A percentile compares a stretch with the other conserved stretches of the same genome.
Conservation (phyloP, 108 stramenopile species). For the Pseudonitzschia multiseries region DNA sequence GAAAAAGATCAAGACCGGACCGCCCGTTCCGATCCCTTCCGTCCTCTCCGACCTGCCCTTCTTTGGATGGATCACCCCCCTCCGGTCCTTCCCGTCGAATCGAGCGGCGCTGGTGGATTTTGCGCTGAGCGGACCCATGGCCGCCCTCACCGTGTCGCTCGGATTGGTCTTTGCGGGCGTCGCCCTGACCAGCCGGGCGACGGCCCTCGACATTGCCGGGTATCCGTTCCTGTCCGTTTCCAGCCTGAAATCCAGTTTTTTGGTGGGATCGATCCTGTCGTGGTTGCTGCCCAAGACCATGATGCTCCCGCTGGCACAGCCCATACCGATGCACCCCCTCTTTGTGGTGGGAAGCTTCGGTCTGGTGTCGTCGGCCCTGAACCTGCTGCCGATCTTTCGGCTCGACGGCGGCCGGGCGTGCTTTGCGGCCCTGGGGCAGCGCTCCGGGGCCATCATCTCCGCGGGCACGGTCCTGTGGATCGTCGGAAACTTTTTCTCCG, state of each 20-base stretch:
- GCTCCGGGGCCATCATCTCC: slow-evolving; percentile 43
- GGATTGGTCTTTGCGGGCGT: slow-evolving; percentile 34
- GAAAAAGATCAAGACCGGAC: slow-evolving; percentile 50
- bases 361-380: slow-evolving; percentile 78
- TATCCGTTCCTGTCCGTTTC: slow-evolving; percentile 67
- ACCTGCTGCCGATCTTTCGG: slow-evolving; percentile 85
- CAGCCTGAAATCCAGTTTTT: slow-evolving; percentile 68
- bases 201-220: slow-evolving; percentile 25
- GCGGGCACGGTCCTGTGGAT: slow-evolving; percentile 45
- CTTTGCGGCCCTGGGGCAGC: slow-evolving; percentile 63
- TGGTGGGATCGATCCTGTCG: slow-evolving; percentile 57
- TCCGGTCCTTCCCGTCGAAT: slow-evolving; percentile 67
- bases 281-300: slow-evolving; percentile 63
- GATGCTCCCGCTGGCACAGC: slow-evolving; percentile 69
- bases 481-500: slow-evolving; percentile 37
- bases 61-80: slow-evolving; percentile 68
- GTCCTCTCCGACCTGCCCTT: slow-evolving; percentile 31
- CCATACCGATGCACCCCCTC: slow-evolving; percentile 84
- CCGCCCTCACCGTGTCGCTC: slow-evolving; percentile 29
- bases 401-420: slow-evolving; percentile 89
- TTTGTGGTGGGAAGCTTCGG: slow-evolving; percentile 83
- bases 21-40: slow-evolving; percentile 68
- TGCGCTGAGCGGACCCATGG: slow-evolving; percentile 47
- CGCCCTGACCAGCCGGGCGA: slow-evolving; percentile 29
- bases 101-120: slow-evolving; percentile 53